Percentiles rank a stretch among this genome's conserved stretches.
These are phyloP conservation scores for Clavariopsis aquatica DNA, from an alignment of 495 filamentous ascomycete genomes.

Conservation along the genomic window DNA sequence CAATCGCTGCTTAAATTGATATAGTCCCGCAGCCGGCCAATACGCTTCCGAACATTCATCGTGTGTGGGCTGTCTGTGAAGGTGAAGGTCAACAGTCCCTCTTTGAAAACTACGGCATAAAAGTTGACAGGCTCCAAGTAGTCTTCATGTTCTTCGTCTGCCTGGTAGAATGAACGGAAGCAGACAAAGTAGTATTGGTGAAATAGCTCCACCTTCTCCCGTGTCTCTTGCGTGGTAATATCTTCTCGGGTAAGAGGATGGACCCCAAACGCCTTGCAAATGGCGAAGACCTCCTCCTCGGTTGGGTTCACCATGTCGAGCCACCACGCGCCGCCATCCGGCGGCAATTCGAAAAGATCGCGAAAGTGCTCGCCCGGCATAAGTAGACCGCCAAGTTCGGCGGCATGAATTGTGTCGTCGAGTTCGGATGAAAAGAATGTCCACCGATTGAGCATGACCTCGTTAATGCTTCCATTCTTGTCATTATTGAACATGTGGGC, in stretches of 20 bases:
- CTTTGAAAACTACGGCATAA: slow-evolving; percentile 95
- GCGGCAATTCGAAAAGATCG: slow-evolving; percentile 79
- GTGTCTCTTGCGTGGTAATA: slow-evolving; percentile 88
- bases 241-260: slow-evolving; percentile 94
- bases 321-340: slow-evolving; percentile 83
- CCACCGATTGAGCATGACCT: slow-evolving; percentile 60
- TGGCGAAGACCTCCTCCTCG: slow-evolving; percentile 81
- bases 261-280: slow-evolving; percentile 88
- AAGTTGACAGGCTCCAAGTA: slow-evolving; percentile 90
- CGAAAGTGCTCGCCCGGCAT: slow-evolving; percentile 85
- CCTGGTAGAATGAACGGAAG: slow-evolving; percentile 88
- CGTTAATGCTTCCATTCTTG: slow-evolving; percentile 10
- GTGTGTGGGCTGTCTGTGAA: slow-evolving; percentile 83
- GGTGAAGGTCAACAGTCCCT: slow-evolving; percentile 91
- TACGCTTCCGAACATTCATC: slow-evolving; percentile 83
- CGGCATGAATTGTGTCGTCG: slow-evolving; percentile 86
- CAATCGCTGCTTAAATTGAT: slow-evolving; percentile 91
- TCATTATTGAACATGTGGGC: slow-evolving; percentile 14
- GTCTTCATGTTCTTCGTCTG: slow-evolving; percentile 73
- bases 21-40: slow-evolving; percentile 89
- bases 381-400: slow-evolving; percentile 82
- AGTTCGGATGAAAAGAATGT: slow-evolving; percentile 95
- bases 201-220: slow-evolving; percentile 98
- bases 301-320: slow-evolving; percentile 88
- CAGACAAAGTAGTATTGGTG: slow-evolving; percentile 96